Percentiles rank a stretch among this genome's conserved stretches.
These are phyloP conservation scores for Cercospora brassicicola DNA, from an alignment of 2,329 filamentous ascomycete genomes.

Conservation along the genomic window DNA sequence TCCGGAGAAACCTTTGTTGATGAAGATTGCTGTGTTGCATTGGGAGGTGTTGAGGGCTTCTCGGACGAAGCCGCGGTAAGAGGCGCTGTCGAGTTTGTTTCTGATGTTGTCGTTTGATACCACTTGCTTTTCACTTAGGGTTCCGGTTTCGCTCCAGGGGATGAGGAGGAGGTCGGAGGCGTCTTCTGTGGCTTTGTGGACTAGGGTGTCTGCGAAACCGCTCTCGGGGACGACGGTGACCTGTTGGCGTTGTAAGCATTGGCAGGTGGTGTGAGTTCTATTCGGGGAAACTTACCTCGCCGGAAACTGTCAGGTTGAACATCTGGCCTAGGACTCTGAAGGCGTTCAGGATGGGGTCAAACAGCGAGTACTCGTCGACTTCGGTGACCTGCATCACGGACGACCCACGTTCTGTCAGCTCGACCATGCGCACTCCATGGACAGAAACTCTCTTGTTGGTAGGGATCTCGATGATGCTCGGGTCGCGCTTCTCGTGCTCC, in stretches of 20 bases:
- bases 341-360: conserved; percentile 83
- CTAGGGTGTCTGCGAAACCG: conserved; percentile 76
- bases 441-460: conserved; percentile 44
- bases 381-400: conserved; percentile 94
- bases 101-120: conserved; percentile 54
- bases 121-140: conserved; percentile 64
- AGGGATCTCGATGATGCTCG: not conserved
- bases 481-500: conserved; percentile 18
- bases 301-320: conserved; percentile 78
- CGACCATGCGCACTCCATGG: conserved; percentile 80
- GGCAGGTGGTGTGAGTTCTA: too few relatives aligned
- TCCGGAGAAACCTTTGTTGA: conserved; percentile 69
- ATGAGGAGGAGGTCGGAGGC: conserved; percentile 72
- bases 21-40: conserved; percentile 73
- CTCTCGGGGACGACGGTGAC: conserved; percentile 74
- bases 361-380: conserved; percentile 64
- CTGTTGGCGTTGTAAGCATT: not conserved
- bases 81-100: conserved; percentile 60
- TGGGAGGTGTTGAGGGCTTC: conserved; percentile 62
- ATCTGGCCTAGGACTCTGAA: conserved; percentile 86
- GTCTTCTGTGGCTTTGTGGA: conserved; percentile 56
- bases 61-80: conserved; percentile 74
- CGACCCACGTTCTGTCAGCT: conserved; percentile 87
- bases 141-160: conserved; percentile 85
- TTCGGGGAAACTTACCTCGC: conserved; percentile 48